A percentile compares a stretch with the other conserved stretches of the same genome.
Evolutionary conservation across 495 filamentous ascomycete species (phyloP).

Genomic region (Penicillium subrubescens): DNA sequence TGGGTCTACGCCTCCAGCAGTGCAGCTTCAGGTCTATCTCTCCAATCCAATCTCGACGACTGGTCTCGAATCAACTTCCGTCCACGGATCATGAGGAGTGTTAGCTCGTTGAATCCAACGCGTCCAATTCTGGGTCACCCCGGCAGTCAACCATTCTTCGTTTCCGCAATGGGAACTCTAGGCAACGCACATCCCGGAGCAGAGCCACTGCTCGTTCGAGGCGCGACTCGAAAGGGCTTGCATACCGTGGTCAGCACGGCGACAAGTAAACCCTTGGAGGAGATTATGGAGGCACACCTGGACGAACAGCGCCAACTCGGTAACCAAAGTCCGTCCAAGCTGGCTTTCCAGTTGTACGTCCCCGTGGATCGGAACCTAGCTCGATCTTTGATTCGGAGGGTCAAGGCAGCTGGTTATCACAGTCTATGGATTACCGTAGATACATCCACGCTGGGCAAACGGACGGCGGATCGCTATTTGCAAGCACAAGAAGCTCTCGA

Average conservation of each 20-base stretch:
- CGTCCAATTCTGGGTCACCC: not conserved
- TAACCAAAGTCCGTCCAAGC: not conserved
- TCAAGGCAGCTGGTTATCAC: not conserved
- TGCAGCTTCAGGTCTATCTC: slow-evolving; percentile 20
- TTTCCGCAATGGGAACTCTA: not conserved
- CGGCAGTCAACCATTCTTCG: not conserved
- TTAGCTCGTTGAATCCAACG: slow-evolving; percentile 21
- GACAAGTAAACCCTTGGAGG: not conserved
- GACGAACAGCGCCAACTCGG: not conserved
- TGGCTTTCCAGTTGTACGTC: not conserved
- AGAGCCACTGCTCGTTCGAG: not conserved
- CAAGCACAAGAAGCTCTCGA: not conserved
- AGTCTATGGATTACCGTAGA: not conserved
- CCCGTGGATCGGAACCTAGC: not conserved
- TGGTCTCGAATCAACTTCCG: slow-evolving; percentile 29
- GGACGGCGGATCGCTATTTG: not conserved
- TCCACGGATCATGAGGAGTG: slow-evolving; percentile 24
- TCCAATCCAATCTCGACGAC: slow-evolving; percentile 24
- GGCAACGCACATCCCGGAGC: not conserved
- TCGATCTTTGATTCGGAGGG: not conserved
- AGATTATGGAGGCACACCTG: not conserved
- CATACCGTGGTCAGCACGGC: not conserved
- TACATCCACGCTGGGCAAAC: not conserved
- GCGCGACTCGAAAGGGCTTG: not conserved
- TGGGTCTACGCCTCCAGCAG: slow-evolving; percentile 29